Conservation (phyloP, 1,284 basidiomycete genomes). For the Thecaphora thlaspeos region DNA sequence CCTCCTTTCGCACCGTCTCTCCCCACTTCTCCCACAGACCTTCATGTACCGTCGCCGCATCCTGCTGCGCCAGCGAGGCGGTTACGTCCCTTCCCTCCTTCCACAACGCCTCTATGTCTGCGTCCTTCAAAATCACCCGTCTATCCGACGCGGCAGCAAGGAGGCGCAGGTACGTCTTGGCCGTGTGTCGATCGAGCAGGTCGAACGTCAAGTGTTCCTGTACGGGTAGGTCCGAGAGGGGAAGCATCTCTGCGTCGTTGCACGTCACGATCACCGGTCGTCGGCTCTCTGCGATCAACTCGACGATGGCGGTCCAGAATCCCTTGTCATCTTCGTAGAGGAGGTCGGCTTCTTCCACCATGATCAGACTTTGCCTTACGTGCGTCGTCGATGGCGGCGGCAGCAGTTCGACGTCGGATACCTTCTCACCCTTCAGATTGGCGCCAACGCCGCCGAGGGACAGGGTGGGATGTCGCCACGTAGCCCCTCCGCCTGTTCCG, state of each 20-base stretch:
- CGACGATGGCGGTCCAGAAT: slow-evolving; percentile 76
- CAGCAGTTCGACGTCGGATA: no score
- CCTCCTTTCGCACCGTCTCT: slow-evolving; percentile 1
- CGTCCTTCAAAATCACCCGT: no score
- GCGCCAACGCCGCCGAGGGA: background rate
- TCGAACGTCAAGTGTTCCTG: slow-evolving; percentile 57
- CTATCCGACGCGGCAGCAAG: no score
- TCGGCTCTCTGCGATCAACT: slow-evolving; percentile 43
- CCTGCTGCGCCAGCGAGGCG: slow-evolving; percentile 70
- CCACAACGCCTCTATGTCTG: no score
- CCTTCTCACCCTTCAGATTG: background rate
- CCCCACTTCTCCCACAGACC: background rate
- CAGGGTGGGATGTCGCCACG: background rate
- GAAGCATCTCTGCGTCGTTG: slow-evolving; percentile 41
- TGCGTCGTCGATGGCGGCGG: no score
- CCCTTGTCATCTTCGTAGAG: slow-evolving; percentile 83
- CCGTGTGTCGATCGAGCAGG: slow-evolving; percentile 54
- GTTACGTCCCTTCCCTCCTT: slow-evolving; percentile 59
- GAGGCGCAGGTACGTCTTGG: no score
- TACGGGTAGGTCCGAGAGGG: slow-evolving; percentile 29
- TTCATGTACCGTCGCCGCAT: background rate
- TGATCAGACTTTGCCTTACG: slow-evolving; percentile 74
- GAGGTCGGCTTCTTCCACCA: slow-evolving; percentile 96
- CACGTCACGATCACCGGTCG: slow-evolving; percentile 52
- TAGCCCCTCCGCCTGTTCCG: slow-evolving; percentile 38